Evolutionary conservation across 2,329 filamentous ascomycete species (phyloP).

Genomic region (Aspergillus uvarum): DNA sequence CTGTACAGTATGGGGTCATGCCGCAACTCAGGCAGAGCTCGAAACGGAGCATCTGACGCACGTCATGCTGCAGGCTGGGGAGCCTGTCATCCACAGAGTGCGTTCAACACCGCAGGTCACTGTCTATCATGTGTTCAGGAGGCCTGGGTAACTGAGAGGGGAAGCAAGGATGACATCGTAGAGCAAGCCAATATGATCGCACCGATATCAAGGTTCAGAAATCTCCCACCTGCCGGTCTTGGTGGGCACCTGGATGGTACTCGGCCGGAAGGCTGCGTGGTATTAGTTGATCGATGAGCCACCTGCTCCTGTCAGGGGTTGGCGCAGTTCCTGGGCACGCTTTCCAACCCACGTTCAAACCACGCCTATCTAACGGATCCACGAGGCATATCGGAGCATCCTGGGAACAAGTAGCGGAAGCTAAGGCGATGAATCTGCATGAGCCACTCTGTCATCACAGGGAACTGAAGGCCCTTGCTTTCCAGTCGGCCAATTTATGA

Average conservation of each 20-base stretch:
- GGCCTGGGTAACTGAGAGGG: slow-evolving; percentile 4
- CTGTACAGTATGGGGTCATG: slow-evolving; percentile 19
- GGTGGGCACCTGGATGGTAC: slow-evolving; percentile 9
- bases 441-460: slow-evolving; percentile 25
- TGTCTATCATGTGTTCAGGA: slow-evolving; percentile 17
- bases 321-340: slow-evolving; percentile 17
- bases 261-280: slow-evolving; percentile 10
- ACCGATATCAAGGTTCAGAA: slow-evolving; percentile 13
- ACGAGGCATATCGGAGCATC: slow-evolving; percentile 10
- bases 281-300: slow-evolving; percentile 15
- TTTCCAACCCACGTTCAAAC: slow-evolving; percentile 12
- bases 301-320: slow-evolving; percentile 18
- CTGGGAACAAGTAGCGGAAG: slow-evolving; percentile 7
- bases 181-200: slow-evolving; percentile 14
- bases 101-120: slow-evolving; percentile 7
- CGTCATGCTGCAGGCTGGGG: slow-evolving; percentile 16
- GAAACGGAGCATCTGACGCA: slow-evolving; percentile 24
- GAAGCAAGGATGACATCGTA: slow-evolving; percentile 8
- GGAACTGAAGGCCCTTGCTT: slow-evolving; percentile 10
- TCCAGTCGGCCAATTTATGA: slow-evolving; percentile 19
- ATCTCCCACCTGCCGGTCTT: slow-evolving; percentile 7
- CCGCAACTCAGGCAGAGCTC: slow-evolving; percentile 18
- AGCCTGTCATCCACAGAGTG: slow-evolving; percentile 13
- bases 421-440: slow-evolving; percentile 22
- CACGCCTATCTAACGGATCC: slow-evolving; percentile 6